Conservation (phyloP, 1,284 basidiomycete species). For the Papiliotrema flavescens region DNA sequence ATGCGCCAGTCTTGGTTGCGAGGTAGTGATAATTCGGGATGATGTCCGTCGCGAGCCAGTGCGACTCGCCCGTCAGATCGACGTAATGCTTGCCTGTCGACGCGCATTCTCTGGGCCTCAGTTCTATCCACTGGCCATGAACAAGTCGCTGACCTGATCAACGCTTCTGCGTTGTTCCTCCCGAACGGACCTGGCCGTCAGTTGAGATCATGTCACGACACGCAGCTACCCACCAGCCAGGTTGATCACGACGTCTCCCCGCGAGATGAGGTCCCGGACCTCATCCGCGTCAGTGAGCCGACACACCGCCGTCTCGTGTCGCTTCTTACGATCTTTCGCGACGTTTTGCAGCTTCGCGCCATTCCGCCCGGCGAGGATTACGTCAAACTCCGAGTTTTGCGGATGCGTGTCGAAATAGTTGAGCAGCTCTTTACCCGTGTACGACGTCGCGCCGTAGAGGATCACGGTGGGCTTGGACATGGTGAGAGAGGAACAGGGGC, state of each 20-base stretch:
- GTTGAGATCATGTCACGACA: neutral
- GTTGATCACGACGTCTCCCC: slow-evolving; percentile 37
- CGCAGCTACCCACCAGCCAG: slow-evolving; percentile 32
- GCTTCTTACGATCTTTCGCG: slow-evolving; percentile 18
- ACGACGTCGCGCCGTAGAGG: slow-evolving; percentile 46
- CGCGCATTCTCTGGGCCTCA: slow-evolving; percentile 52
- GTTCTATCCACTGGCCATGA: neutral
- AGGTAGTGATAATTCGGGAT: slow-evolving; percentile 61
- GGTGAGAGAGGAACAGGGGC: neutral
- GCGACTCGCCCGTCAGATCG: slow-evolving; percentile 60
- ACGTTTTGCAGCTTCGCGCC: slow-evolving; percentile 27
- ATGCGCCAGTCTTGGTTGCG: slow-evolving; percentile 62
- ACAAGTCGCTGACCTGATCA: slow-evolving; percentile 22
- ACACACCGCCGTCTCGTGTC: slow-evolving; percentile 24
- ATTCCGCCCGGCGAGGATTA: slow-evolving; percentile 42
- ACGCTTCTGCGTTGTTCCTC: slow-evolving; percentile 32
- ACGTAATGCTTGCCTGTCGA: slow-evolving; percentile 60
- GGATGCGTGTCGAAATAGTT: slow-evolving; percentile 40
- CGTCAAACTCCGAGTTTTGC: slow-evolving; percentile 27
- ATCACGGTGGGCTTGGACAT: slow-evolving; percentile 31
- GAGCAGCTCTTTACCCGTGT: slow-evolving; percentile 37
- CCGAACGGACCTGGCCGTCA: slow-evolving; percentile 32
- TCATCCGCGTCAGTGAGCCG: slow-evolving; percentile 25
- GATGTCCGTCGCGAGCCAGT: slow-evolving; percentile 55
- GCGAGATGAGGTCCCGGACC: slow-evolving; percentile 26